Conservation (phyloP, 2,329 filamentous ascomycete genomes). For the Arthrobotrys pseudoclavata region DNA sequence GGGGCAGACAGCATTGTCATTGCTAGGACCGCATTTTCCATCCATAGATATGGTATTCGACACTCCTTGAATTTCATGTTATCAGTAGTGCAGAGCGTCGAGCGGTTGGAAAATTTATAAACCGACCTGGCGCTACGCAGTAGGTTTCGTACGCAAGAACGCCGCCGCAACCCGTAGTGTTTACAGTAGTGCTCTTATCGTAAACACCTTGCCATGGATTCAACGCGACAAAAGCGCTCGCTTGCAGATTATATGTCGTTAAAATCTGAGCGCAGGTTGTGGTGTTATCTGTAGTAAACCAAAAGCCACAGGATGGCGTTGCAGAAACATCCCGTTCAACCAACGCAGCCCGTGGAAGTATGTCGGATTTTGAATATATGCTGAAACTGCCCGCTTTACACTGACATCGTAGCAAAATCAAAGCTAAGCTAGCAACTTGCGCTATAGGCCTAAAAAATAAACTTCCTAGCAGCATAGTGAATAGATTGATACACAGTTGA, state of each 20-base stretch:
- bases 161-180: conserved; percentile 26
- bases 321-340: conserved; percentile 9
- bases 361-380: neutral
- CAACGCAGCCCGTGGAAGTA: neutral
- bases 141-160: conserved; percentile 27
- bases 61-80: neutral
- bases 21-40: conserved; percentile 26
- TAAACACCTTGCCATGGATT: conserved; percentile 29
- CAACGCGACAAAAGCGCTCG: conserved; percentile 12
- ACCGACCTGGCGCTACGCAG: conserved; percentile 31
- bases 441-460: neutral
- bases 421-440: neutral
- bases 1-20: conserved; percentile 26
- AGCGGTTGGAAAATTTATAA: neutral
- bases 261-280: conserved; percentile 33
- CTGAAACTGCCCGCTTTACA: neutral
- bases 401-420: neutral
- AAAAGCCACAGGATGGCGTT: conserved; percentile 34
- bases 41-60: conserved; percentile 25
- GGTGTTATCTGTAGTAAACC: conserved; percentile 25
- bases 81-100: neutral
- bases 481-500: neutral
- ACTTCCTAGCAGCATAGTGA: neutral
- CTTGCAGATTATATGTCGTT: conserved; percentile 17
- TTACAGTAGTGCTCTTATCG: conserved; percentile 7